phyloP scores from a whole-genome alignment of 148 eudicot genomes.

The Oxyria digyna region DNA sequence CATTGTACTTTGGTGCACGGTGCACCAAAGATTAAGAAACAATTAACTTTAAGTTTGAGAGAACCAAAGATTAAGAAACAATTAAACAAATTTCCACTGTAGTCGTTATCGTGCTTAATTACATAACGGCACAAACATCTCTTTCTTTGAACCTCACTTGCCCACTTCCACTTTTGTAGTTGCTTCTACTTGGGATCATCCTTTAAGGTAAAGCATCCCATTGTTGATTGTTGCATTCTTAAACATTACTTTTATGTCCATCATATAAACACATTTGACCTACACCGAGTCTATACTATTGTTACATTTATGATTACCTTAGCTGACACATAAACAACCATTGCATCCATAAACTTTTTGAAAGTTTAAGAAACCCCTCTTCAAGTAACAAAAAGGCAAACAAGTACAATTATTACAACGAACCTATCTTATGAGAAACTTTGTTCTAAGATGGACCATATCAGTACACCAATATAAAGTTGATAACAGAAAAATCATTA shows the following conservation, averaged over 20 bases:
- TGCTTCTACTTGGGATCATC: neutral
- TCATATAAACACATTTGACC: neutral
- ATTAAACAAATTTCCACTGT: neutral
- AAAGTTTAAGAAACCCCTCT: neutral
- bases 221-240: neutral
- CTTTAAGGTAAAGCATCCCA: neutral
- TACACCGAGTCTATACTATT: neutral
- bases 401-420: neutral
- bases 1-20: neutral
- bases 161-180: neutral
- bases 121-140: neutral
- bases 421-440: neutral
- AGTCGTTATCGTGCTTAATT: neutral
- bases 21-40: neutral
- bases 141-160: neutral
- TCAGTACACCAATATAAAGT: too few relatives aligned
- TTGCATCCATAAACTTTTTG: neutral
- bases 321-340: too few relatives aligned
- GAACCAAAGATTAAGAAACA: neutral
- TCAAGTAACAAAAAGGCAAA: neutral
- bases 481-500: too few relatives aligned
- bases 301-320: neutral
- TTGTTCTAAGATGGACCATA: neutral
- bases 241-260: neutral
- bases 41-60: conserved; percentile 4